Evolutionary conservation across 306 rosid genomes (phyloP).

Genomic region (Ammopiptanthus mongolicus): DNA sequence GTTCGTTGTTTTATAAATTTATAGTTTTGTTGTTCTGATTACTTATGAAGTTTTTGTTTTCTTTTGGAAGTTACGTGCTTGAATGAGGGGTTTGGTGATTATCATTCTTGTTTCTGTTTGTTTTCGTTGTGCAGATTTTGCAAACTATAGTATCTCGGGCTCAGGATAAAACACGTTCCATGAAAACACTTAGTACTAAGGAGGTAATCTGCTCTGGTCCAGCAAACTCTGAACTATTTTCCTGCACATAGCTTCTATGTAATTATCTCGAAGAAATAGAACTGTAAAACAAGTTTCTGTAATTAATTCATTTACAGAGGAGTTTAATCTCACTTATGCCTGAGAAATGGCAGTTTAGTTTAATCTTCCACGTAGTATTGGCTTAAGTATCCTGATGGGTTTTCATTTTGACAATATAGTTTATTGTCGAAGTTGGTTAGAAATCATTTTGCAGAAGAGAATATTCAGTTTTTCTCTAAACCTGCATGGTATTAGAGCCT

Average conservation of each 20-base stretch:
- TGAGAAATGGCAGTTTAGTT: not conserved
- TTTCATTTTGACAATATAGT: not conserved
- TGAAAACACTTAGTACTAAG: constrained; percentile 81
- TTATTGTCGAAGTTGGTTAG: no score
- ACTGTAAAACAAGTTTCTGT: not conserved
- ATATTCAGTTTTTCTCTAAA: no score
- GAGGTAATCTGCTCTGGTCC: constrained; percentile 55
- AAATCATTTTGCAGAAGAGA: no score
- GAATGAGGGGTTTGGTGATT: constrained; percentile 4
- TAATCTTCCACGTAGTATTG: not conserved
- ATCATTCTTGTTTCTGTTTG: constrained; percentile 9
- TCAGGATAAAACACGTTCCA: constrained; percentile 63
- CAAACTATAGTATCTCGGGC: constrained; percentile 88
- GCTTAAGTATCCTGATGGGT: not conserved
- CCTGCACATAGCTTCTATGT: not conserved
- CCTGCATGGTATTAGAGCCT: no score
- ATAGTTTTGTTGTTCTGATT: not conserved
- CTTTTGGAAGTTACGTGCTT: not conserved
- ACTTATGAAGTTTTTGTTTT: not conserved
- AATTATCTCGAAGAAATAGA: not conserved
- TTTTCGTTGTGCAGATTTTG: constrained; percentile 56
- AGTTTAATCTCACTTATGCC: no score
- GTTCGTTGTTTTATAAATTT: not conserved
- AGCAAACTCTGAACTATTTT: not conserved
- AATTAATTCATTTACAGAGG: not conserved